Percentiles rank a stretch among this genome's conserved stretches.
phyloP scores from a whole-genome alignment of 139 green algal genomes.

The Closterium sp. region DNA sequence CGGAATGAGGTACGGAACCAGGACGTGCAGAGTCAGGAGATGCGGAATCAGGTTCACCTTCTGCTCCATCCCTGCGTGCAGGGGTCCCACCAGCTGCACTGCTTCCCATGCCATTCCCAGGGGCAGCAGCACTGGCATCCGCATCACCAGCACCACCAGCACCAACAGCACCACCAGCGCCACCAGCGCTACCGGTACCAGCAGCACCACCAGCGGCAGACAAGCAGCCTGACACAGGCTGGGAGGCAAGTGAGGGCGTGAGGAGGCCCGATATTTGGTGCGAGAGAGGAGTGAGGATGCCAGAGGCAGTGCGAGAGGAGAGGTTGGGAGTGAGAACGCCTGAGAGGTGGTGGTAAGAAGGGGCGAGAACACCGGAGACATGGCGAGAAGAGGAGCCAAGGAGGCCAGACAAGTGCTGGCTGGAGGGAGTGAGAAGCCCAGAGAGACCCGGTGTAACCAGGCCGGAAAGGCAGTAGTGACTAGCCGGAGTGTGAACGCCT shows the following conservation, averaged over 20 bases:
- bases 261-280: background rate
- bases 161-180: background rate
- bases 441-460: background rate
- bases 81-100: background rate
- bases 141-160: background rate
- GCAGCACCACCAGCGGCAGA: background rate
- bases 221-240: background rate
- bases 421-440: too few species aligned
- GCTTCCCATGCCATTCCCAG: background rate
- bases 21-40: too few species aligned
- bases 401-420: too few species aligned
- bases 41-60: too few species aligned
- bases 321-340: too few species aligned
- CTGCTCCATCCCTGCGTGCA: background rate
- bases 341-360: too few species aligned
- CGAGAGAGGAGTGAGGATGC: background rate
- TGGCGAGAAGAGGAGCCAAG: too few species aligned
- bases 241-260: background rate
- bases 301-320: too few species aligned
- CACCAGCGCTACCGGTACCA: background rate
- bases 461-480: background rate
- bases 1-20: too few species aligned
- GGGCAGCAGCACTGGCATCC: background rate
- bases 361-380: too few species aligned
- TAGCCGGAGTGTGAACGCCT: background rate